Base-by-base conservation (phyloP, 331 rosid genomes). In the Ulmus americana region DNA sequence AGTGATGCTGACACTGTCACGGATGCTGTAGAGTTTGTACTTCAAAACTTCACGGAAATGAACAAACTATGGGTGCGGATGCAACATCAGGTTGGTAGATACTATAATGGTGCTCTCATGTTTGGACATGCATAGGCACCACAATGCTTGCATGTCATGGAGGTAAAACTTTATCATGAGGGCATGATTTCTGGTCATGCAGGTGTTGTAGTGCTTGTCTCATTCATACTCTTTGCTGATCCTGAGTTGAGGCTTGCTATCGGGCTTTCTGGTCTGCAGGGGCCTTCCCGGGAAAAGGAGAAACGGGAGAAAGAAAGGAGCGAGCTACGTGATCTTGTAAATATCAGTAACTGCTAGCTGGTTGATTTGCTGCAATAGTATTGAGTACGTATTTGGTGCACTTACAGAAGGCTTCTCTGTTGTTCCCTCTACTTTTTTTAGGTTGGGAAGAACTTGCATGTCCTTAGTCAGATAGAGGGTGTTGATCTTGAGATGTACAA, bases 241-340 rank as follows among this genome's bases (percentile, higher is more conserved):
- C 95, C 91, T 90, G 99, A 81, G 97, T 85, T 94, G 97, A 90
- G 97, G 99, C 85, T 90, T 94, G 96, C 95, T 90, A 81, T 90
- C 91, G 95, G 95, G 95, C 87, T 94, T 94, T 94, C 88, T 94
- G 92, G 97, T 90, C 96, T 94, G 99, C 99, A 90, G 99, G 99
- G 99, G 63, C 95, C 99, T 87, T 91, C 95, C 90, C 85, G 97
- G 74, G 97, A 87, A 49, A 94, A 90, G 95, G 99, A 94, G 85
- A 94, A 78, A 74, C 96, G 91, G 83, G 99, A 94, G 88, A 94
- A 90, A 82, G 99, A 94, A 76, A 84, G 99, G 87, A 87, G 82
- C 68, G 97, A 94, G 86, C 96, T 94, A 69, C 99, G 97, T 6
- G 99, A 94, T 85, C 99, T 94, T 81, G 99, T 94, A 94, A 67